Base-by-base conservation (phyloP, 352 stramenopile genomes). In the Pythium brachiatum region DNA sequence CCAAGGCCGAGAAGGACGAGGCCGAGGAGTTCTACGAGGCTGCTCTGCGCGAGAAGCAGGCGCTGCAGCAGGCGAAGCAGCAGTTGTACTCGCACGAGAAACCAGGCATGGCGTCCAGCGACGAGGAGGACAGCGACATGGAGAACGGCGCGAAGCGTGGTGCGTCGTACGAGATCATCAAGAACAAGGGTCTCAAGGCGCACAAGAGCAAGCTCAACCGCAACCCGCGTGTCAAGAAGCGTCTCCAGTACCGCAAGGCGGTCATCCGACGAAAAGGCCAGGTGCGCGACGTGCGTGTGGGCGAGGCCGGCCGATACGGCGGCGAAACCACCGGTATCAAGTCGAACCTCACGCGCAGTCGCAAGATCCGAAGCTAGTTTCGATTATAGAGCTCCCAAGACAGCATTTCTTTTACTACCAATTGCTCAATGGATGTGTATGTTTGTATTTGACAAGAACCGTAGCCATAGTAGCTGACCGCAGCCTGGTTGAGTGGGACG, bases 201-300 rank as follows among this genome's bases (percentile, higher is more conserved):
- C 96, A 99, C 85, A 98, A 99, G 78, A 97, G 85, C 76, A 99
- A 99, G 74, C 80, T 98, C 58, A 99, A 99, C 78, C 88, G 97
- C 44, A 99, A 99, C 74, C 97, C 97, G 53, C 92, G 97, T 66
- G 92, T 99, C 54, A 99, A 99, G 89, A 99, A 99, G 73, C 84
- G 97, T 57, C 74, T 98, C 71, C 92, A 98, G 73, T 99, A 98
- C 81, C 86, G 94, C 60, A 98, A 99, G 81, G 96, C 96, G n/a
- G 72, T 98, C 27, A 98, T 99, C 68, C 80, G 92, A 67, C 86
- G 96, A 74, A 99, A 99, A 81, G 97, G 97, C 76, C 94, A 98
- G 58, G 96, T 99, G 47, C 89, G 96, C 60, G 92, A 99, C 62
- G 83, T 96, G 34, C 85, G 89, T 39, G 79, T 89, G 56, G 87